Base-by-base conservation (phyloP, 371 early-diverging fungal genomes). In the Choanephora cucurbitarum region DNA sequence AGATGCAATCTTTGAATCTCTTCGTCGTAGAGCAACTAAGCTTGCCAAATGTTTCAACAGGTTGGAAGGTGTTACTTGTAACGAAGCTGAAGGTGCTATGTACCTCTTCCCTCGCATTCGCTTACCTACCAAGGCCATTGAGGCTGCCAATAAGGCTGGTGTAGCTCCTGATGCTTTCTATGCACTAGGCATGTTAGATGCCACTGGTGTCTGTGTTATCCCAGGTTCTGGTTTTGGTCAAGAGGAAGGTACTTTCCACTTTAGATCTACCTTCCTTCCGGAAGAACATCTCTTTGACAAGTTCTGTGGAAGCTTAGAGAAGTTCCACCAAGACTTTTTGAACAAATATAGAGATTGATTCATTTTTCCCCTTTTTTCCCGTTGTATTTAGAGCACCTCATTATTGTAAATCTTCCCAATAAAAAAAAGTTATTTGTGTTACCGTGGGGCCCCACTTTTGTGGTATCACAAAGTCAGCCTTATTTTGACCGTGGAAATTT, bases 181-280 rank as follows among this genome's bases (percentile, higher is more conserved):
- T 75, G 84, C 87, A 60, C 70, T 96, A 85, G 88, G 83, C 45
- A 81, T 98, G 87, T 76, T 98, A 56, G 86, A 96, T 57, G 86
- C 89, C 3, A 98, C 97, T 5, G 99, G 98, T 46, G 79, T 73
- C 6, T 79, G 79, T 57, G 95, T 98, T 43, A 80, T 88, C 32
- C 75, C 81, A 63, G 70, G 77, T 42, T 63, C 86, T 42, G 99
- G 99, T 15, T 98, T 98, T 58, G 89, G 91, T 23, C 97, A 98
- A 82, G 82, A 83, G 59, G 80, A 83, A 6, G 91, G 89, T 44
- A 98, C 97, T 2, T 94, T 81, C 70, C 99, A 98, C 70, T 97
- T 98, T 84, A 83, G 99, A 52, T 89, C 90, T 43, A 97, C 99
- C 5, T 98, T 98, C 80, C 63, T 98, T 65, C 97, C 99, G 15